Base-by-base conservation (phyloP, 2,329 filamentous ascomycete genomes). In the Chrysosphaeria jannelii region DNA sequence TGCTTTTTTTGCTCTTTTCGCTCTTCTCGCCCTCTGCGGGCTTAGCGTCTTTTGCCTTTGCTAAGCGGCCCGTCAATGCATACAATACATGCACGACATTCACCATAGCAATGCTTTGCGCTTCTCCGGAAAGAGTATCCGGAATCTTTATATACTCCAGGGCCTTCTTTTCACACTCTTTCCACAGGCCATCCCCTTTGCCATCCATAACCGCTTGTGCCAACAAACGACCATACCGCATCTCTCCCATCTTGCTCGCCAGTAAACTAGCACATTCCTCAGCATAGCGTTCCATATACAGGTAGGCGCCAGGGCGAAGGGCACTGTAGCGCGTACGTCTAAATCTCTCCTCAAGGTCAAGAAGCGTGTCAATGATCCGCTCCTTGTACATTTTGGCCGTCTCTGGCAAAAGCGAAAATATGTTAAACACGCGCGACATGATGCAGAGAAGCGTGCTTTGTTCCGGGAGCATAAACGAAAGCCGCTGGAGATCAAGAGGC, bases 391-490 rank as follows among this genome's bases (percentile, higher is more conserved):
- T 65, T 29, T 79, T 74, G 2, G 88, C 88, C 7, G 76, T 76
- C 0, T 75, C 58, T 0, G 88, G 85, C 4, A 99, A 53, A n/a
- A 97, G 56, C 39, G 93, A 79, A 42, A 97, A 97, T 27, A 97
- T 81, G 38, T 90, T 85, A 41, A 97, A 70, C 25, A 93, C 88
- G 0, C 81, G 75, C 3, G 78, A 72, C 18, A 93, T 76, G 22
- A 93, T 71, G 46, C 85, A 89, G 69, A 97, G 90, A 34, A 75
- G 67, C 9, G 62, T 59, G 34, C 85, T 72, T 39, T 93, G 79
- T 41, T 97, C 88, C 28, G 93, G 75, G 33, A 91, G 67, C 2
- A 70, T 79, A 42, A 97, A 97, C 0, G 81, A 91, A 2, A 85
- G 74, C 36, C 79, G 75, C 40, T 93, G 79, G 33, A 93, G 49